Evolutionary conservation across 2,329 filamentous ascomycete species (phyloP).

Genomic region (Hansfordia pulvinata): DNA sequence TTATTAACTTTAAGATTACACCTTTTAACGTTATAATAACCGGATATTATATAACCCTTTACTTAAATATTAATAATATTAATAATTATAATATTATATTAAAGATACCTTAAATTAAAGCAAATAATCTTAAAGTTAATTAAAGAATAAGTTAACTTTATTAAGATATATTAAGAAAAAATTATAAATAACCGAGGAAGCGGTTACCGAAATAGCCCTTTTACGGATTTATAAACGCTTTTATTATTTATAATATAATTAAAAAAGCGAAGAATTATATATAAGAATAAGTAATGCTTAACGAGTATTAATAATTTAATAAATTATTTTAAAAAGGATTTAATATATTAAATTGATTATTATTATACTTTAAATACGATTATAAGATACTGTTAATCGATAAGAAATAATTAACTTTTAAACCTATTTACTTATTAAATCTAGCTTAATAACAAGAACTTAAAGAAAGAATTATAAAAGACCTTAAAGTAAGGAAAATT

Average conservation of each 20-base stretch:
- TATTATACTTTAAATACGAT: neutral
- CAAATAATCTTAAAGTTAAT: neutral
- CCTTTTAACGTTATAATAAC: no score
- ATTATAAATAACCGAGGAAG: neutral
- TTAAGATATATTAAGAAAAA: neutral
- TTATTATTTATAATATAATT: neutral
- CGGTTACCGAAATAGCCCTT: no score
- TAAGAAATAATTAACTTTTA: conserved; percentile 1
- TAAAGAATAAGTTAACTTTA: neutral
- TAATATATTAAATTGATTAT: neutral
- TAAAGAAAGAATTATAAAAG: conserved; percentile 1
- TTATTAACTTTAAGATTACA: no score
- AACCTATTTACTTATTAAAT: conserved; percentile 2
- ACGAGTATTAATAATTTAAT: neutral
- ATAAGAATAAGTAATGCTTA: neutral
- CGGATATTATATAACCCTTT: no score
- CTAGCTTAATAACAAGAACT: conserved; percentile 1
- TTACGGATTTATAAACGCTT: neutral
- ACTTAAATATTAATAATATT: neutral
- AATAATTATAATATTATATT: neutral
- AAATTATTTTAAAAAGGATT: neutral
- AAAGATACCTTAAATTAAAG: neutral
- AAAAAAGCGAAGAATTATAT: neutral
- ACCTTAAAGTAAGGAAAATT: conserved; percentile 1
- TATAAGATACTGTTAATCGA: conserved; percentile 2